phyloP scores from a whole-genome alignment of 2,329 filamentous ascomycete species.

The Epichloe hybrida region DNA sequence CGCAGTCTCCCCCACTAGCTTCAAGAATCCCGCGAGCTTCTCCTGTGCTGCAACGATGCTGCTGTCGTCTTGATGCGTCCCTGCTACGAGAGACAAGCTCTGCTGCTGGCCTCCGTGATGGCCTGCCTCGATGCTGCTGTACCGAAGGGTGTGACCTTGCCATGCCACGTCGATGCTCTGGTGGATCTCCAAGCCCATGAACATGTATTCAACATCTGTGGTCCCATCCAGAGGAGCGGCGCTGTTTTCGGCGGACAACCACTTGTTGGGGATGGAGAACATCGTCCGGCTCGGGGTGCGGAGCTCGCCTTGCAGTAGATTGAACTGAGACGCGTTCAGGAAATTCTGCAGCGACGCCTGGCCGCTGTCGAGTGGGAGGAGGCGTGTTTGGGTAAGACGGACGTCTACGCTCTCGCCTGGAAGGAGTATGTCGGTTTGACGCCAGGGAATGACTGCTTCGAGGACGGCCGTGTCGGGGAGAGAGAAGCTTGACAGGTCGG shows the following conservation, averaged over 20 bases:
- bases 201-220: constrained; percentile 21
- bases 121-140: constrained; percentile 39
- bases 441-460: constrained; percentile 15
- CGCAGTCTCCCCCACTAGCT: constrained; percentile 16
- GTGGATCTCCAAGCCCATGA: constrained; percentile 39
- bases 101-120: constrained; percentile 36
- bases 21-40: constrained; percentile 11
- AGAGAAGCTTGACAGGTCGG: constrained; percentile 15
- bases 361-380: constrained; percentile 25
- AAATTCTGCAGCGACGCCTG: constrained; percentile 29
- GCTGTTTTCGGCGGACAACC: constrained; percentile 4
- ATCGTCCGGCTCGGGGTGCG: constrained; percentile 22
- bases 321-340: constrained; percentile 29
- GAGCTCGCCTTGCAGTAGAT: constrained; percentile 28
- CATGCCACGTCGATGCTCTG: constrained; percentile 30
- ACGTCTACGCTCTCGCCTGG: constrained; percentile 34
- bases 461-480: constrained; percentile 19
- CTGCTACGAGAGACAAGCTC: constrained; percentile 29
- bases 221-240: background rate
- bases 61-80: background rate
- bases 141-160: constrained; percentile 31
- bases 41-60: background rate
- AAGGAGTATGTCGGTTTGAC: constrained; percentile 30
- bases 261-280: constrained; percentile 19
- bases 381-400: constrained; percentile 25